These are phyloP conservation scores for Hyaloperonospora arabidopsidis DNA, from an alignment of 352 stramenopile species.

Conservation along the genomic window DNA sequence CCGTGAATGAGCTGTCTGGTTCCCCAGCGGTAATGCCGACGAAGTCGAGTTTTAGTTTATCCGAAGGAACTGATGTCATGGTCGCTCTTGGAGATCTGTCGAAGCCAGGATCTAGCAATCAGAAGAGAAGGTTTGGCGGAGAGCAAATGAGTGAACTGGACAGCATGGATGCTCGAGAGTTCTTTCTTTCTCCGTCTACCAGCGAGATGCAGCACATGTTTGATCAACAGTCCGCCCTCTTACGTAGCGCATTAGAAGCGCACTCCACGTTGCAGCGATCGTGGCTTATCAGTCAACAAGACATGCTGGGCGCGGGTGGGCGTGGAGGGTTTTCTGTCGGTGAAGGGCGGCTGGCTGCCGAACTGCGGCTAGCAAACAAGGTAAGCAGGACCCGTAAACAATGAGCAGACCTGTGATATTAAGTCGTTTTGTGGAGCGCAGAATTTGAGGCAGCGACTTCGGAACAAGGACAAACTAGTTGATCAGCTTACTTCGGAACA, in stretches of 20 bases:
- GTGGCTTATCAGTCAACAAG: slow-evolving; percentile 71
- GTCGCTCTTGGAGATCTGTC: slow-evolving; percentile 52
- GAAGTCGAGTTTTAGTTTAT: slow-evolving; percentile 47
- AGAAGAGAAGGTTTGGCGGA: slow-evolving; percentile 37
- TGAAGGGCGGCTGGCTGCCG: slow-evolving; percentile 69
- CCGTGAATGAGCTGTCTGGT: slow-evolving; percentile 17
- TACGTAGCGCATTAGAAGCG: slow-evolving; percentile 61
- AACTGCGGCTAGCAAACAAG: slow-evolving; percentile 81
- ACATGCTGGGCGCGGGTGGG: slow-evolving; percentile 51
- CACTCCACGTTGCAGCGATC: slow-evolving; percentile 68
- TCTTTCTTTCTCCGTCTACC: slow-evolving; percentile 76
- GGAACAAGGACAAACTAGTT: slow-evolving; percentile 79
- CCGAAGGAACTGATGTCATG: slow-evolving; percentile 75
- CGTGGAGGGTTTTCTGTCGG: slow-evolving; percentile 60
- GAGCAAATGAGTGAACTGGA: slow-evolving; percentile 45
- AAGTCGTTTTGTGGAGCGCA: slow-evolving; percentile 19
- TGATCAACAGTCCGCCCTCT: slow-evolving; percentile 66
- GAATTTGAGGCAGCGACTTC: slow-evolving; percentile 71
- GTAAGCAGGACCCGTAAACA: slow-evolving; percentile 22
- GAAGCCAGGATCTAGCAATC: slow-evolving; percentile 22
- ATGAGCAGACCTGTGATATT: neutral
- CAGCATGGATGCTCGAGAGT: slow-evolving; percentile 52
- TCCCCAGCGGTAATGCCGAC: slow-evolving; percentile 9
- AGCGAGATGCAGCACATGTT: slow-evolving; percentile 87
- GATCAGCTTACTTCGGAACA: slow-evolving; percentile 77